Percentiles rank a stretch among this genome's conserved stretches.
These are phyloP conservation scores for Amaranthus hypochondriacus DNA, from an alignment of 148 eudicot species.

Conservation along the genomic window DNA sequence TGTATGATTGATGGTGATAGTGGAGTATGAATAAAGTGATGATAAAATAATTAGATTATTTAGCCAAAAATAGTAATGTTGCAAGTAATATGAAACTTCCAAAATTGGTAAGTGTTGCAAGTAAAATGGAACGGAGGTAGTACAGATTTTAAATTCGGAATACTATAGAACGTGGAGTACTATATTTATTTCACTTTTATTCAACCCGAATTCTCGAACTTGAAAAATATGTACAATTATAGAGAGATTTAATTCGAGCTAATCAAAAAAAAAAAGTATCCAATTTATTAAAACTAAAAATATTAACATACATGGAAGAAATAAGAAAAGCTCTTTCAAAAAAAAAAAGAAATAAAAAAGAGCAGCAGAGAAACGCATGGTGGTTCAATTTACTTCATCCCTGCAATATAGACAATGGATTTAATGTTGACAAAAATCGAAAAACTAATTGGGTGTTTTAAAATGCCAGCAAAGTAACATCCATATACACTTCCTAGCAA, in stretches of 20 bases:
- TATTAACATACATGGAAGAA: not conserved
- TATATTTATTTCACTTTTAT: not conserved
- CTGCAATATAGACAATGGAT: too few species aligned
- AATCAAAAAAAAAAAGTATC: not conserved
- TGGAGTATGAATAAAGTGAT: too few species aligned
- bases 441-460: slow-evolving; percentile 3
- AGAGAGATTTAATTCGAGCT: not conserved
- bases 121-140: too few species aligned
- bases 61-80: too few species aligned
- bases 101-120: too few species aligned
- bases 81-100: too few species aligned
- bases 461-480: slow-evolving; percentile 26
- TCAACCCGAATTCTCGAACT: not conserved
- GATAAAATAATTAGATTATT: too few species aligned
- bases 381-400: too few species aligned
- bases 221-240: slow-evolving; percentile 1
- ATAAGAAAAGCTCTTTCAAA: not conserved
- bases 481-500: slow-evolving; percentile 26
- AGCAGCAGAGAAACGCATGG: too few species aligned
- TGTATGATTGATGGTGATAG: too few species aligned
- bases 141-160: too few species aligned
- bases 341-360: not conserved
- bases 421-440: not conserved
- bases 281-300: not conserved
- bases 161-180: too few species aligned